Evolutionary conservation across 1,284 basidiomycete genomes (phyloP).

Genomic region (Trichosporon coremiiforme): DNA sequence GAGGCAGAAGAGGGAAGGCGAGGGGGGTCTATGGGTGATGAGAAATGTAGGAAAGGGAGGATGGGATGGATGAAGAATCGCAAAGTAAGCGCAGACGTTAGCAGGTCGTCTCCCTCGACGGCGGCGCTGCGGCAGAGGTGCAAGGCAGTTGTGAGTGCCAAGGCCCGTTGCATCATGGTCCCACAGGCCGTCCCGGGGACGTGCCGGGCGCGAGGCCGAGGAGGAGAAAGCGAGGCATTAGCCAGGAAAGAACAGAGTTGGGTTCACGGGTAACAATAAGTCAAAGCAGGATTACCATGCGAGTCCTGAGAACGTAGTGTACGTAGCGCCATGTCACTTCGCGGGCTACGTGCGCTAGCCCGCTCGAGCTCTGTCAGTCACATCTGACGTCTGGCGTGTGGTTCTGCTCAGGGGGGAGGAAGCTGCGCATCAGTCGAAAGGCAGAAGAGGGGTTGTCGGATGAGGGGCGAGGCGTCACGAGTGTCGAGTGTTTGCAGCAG

Average conservation of each 20-base stretch:
- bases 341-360: not conserved
- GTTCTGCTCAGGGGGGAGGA: not conserved
- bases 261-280: slow-evolving; percentile 17
- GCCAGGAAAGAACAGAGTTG: not conserved
- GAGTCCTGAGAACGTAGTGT: slow-evolving; percentile 8
- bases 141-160: not conserved
- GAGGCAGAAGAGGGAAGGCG: not conserved
- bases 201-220: not conserved
- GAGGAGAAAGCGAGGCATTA: not conserved
- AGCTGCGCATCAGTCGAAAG: not conserved
- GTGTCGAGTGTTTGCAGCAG: not conserved
- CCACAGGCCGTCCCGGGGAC: not conserved
- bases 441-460: not conserved
- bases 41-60: slow-evolving; percentile 13
- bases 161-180: slow-evolving; percentile 6
- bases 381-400: not conserved
- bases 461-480: not conserved
- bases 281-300: slow-evolving; percentile 17
- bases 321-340: slow-evolving; percentile 3
- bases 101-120: not conserved
- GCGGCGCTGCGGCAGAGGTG: not conserved
- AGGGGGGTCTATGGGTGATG: not conserved
- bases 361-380: not conserved
- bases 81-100: slow-evolving; percentile 6
- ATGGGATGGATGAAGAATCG: not conserved